These are phyloP conservation scores for Penicillium brevicompactum DNA, from an alignment of 2,329 filamentous ascomycete genomes.

Conservation along the genomic window DNA sequence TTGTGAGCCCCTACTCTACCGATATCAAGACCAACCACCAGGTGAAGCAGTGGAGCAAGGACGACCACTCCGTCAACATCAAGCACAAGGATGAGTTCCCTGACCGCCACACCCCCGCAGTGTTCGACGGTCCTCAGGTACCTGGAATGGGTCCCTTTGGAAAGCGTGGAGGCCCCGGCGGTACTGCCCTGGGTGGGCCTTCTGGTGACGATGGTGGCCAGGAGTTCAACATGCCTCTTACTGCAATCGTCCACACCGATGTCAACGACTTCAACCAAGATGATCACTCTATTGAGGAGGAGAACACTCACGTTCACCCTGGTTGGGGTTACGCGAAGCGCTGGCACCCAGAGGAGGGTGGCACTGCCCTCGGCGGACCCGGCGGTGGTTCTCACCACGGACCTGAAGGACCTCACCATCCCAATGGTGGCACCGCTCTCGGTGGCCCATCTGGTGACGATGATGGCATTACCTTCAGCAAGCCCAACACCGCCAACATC, in stretches of 20 bases:
- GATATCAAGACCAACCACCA: constrained; percentile 16
- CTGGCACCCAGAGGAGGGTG: constrained; percentile 10
- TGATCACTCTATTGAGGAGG: constrained; percentile 21
- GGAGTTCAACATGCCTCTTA: constrained; percentile 25
- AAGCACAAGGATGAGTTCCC: constrained; percentile 21
- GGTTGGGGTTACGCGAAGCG: constrained; percentile 11
- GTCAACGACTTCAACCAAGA: constrained; percentile 20
- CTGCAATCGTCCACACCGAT: constrained; percentile 18
- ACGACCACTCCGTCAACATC: constrained; percentile 25
- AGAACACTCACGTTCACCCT: constrained; percentile 19
- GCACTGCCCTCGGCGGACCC: constrained; percentile 21
- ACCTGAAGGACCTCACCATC: neutral
- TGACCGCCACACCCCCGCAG: neutral
- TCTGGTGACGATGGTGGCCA: constrained; percentile 28
- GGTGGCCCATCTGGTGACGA: constrained; percentile 23
- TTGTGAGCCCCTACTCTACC: constrained; percentile 9
- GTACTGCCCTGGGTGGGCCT: constrained; percentile 22
- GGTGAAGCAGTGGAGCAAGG: constrained; percentile 20
- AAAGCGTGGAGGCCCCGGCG: constrained; percentile 19
- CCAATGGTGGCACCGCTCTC: constrained; percentile 17
- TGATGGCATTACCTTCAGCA: constrained; percentile 9
- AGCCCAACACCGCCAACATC: constrained; percentile 10
- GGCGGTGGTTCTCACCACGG: constrained; percentile 10
- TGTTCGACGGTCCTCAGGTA: constrained; percentile 1
- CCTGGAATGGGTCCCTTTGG: constrained; percentile 16